Conservation (phyloP, 441 rosid species). For the Macaranga tanarius region DNA sequence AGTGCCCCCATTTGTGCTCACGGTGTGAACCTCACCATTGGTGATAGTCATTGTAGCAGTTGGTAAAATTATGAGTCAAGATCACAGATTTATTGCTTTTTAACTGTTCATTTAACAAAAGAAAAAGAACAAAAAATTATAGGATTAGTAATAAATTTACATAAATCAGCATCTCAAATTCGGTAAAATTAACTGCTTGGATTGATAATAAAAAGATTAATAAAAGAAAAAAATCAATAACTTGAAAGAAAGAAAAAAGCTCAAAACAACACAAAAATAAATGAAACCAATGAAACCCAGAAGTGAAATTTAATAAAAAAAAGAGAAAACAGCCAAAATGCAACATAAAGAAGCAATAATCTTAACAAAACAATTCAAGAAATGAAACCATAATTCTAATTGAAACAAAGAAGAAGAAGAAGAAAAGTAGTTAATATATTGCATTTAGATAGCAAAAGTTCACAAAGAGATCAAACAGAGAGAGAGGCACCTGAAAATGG, state of each 20-base stretch:
- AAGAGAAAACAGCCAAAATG: not conserved
- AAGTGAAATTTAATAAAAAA: not conserved
- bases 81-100: not conserved
- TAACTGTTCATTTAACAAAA: not conserved
- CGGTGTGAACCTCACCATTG: constrained; percentile 33
- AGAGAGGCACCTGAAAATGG: constrained; percentile 6
- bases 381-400: not conserved
- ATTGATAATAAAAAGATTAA: not conserved
- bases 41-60: constrained; percentile 38
- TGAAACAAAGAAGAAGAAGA: not conserved
- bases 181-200: not conserved
- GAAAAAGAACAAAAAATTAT: not conserved
- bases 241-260: not conserved
- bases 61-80: not conserved
- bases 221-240: not conserved
- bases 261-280: not conserved
- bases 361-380: not conserved
- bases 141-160: not conserved
- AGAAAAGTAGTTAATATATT: too few relatives aligned
- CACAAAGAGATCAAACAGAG: not conserved
- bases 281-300: not conserved
- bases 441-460: not conserved
- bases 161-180: constrained; percentile 1
- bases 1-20: constrained; percentile 28
- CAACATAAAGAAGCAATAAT: not conserved